Conservation (phyloP, 2,329 filamentous ascomycete genomes). For the Neurospora crassa region DNA sequence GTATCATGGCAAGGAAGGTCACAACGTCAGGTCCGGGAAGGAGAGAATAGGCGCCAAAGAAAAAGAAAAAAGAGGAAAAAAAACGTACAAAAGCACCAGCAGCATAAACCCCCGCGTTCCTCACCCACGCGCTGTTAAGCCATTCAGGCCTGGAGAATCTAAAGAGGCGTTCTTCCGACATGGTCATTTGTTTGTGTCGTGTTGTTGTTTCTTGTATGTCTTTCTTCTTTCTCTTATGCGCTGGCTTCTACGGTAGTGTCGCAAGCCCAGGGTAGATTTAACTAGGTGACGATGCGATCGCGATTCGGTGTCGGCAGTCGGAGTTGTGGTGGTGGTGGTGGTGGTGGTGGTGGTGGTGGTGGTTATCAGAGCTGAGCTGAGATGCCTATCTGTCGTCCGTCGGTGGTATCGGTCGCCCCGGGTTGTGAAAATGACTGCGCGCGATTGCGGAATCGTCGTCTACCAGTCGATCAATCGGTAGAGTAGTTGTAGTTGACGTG, state of each 20-base stretch:
- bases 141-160: slow-evolving; percentile 59
- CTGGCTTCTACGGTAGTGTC: not conserved
- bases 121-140: slow-evolving; percentile 55
- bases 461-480: not conserved
- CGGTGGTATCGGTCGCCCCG: not conserved
- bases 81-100: slow-evolving; percentile 53
- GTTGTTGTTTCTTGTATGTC: not conserved
- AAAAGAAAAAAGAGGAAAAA: no score
- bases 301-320: not conserved
- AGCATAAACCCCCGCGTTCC: slow-evolving; percentile 53
- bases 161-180: slow-evolving; percentile 58
- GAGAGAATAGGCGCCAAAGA: no score
- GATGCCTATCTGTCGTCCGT: not conserved
- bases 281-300: not conserved
- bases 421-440: not conserved
- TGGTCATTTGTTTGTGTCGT: slow-evolving; percentile 21
- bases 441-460: not conserved
- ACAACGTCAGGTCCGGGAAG: no score
- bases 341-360: not conserved
- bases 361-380: not conserved
- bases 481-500: not conserved
- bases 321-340: not conserved
- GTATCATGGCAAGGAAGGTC: no score
- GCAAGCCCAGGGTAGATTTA: not conserved
- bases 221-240: not conserved